Conservation (phyloP, 371 early-diverging fungal genomes). For the Circinella minor region DNA sequence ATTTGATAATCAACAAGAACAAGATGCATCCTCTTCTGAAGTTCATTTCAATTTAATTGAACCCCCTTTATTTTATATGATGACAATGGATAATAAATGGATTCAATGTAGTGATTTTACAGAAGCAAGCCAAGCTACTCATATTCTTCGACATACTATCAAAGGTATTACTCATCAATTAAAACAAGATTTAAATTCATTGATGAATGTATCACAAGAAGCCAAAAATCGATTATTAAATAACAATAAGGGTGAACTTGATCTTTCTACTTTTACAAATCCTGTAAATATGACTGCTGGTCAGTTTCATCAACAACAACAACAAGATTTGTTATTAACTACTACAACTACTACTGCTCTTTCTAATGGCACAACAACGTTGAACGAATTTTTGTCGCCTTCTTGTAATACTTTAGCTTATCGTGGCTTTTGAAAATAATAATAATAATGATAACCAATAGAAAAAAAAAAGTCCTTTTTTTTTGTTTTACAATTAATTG, state of each 20-base stretch:
- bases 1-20: slow-evolving; percentile 43
- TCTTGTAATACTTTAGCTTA: slow-evolving; percentile 2
- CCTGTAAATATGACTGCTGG: not conserved
- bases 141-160: slow-evolving; percentile 65
- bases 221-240: slow-evolving; percentile 26
- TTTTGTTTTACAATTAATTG: not conserved
- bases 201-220: slow-evolving; percentile 38
- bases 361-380: not conserved
- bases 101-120: slow-evolving; percentile 79
- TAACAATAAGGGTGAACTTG: no score
- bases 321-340: not conserved
- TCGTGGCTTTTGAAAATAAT: not conserved
- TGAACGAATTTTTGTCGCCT: slow-evolving; percentile 3
- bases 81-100: slow-evolving; percentile 52
- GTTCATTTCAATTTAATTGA: slow-evolving; percentile 67
- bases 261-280: slow-evolving; percentile 23
- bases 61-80: slow-evolving; percentile 71
- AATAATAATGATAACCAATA: not conserved
- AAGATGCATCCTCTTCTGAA: slow-evolving; percentile 33
- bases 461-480: not conserved
- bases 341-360: not conserved
- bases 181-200: slow-evolving; percentile 52
- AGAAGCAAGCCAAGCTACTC: slow-evolving; percentile 72
- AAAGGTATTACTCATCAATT: slow-evolving; percentile 57
- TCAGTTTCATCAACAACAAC: not conserved